A percentile compares a stretch with the other conserved stretches of the same genome.
Evolutionary conservation across 176 grass and related monocot species (phyloP).

Genomic region (Otatea glauca): DNA sequence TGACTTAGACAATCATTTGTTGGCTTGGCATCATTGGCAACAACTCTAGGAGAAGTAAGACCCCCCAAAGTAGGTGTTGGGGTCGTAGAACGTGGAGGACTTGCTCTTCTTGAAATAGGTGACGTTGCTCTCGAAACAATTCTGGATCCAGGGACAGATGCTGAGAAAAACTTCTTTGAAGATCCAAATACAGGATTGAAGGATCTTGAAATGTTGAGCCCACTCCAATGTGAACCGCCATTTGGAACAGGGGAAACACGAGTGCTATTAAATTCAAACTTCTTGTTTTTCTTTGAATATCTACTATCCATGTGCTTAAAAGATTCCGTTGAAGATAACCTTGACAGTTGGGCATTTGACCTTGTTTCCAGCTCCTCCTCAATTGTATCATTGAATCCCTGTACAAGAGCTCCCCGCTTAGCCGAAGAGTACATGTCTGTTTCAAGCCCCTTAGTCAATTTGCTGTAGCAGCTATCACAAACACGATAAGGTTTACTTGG

Average conservation of each 20-base stretch:
- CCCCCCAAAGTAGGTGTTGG: conserved; percentile 85
- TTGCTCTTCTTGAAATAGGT: conserved; percentile 80
- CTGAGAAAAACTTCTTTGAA: conserved; percentile 96
- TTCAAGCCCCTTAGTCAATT: conserved; percentile 75
- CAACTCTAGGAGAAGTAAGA: conserved; percentile 72
- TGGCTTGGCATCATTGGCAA: conserved; percentile 48
- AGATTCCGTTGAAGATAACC: conserved; percentile 86
- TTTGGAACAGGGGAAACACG: conserved; percentile 92
- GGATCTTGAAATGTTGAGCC: conserved; percentile 89
- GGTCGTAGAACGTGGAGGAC: conserved; percentile 88
- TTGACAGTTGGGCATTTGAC: conserved; percentile 79
- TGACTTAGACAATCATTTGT: conserved; percentile 66
- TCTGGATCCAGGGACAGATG: conserved; percentile 96
- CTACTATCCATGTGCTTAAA: conserved; percentile 70
- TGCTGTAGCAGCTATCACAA: conserved; percentile 83
- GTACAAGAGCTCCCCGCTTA: conserved; percentile 58
- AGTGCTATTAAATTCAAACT: conserved; percentile 91
- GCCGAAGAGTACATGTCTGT: conserved; percentile 62
- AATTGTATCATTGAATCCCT: conserved; percentile 59
- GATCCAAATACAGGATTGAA: conserved; percentile 97
- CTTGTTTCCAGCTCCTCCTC: conserved; percentile 75
- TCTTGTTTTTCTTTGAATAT: conserved; percentile 91
- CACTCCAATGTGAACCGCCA: conserved; percentile 78
- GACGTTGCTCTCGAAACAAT: conserved; percentile 93
- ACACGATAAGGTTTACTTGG: conserved; percentile 95